These are phyloP conservation scores for Sporothrix globosa DNA, from an alignment of 2,329 filamentous ascomycete genomes.

Conservation along the genomic window DNA sequence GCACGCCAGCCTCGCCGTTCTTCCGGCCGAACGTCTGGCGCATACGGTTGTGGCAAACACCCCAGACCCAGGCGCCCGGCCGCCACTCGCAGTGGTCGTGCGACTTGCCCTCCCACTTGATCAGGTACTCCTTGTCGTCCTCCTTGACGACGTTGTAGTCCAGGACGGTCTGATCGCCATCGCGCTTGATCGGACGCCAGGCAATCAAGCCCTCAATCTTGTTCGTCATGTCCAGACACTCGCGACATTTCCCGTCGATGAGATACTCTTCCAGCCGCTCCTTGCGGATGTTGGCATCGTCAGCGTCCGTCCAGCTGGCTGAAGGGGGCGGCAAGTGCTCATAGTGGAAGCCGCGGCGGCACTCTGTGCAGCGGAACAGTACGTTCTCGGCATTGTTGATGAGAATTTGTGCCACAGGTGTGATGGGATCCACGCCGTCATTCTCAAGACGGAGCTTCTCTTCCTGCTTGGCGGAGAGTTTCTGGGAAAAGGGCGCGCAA, in stretches of 20 bases:
- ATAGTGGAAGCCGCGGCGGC: slow-evolving; percentile 79
- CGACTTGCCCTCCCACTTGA: slow-evolving; percentile 83
- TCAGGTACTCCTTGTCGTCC: slow-evolving; percentile 85
- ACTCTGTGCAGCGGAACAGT: slow-evolving; percentile 79
- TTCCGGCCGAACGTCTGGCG: slow-evolving; percentile 76
- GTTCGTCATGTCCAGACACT: slow-evolving; percentile 64
- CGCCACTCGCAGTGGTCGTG: slow-evolving; percentile 86
- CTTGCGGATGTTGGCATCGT: slow-evolving; percentile 55
- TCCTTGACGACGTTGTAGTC: slow-evolving; percentile 62
- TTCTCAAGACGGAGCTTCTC: slow-evolving; percentile 82
- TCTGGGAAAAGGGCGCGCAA: slow-evolving; percentile 74
- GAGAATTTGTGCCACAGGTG: slow-evolving; percentile 61
- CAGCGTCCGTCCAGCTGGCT: slow-evolving; percentile 43
- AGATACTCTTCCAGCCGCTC: slow-evolving; percentile 74
- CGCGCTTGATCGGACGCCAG: slow-evolving; percentile 68
- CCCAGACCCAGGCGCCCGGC: slow-evolving; percentile 86
- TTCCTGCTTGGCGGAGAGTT: slow-evolving; percentile 76
- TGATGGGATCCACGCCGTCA: slow-evolving; percentile 74
- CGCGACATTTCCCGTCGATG: slow-evolving; percentile 75
- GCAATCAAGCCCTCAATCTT: slow-evolving; percentile 82
- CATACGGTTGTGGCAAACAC: slow-evolving; percentile 65
- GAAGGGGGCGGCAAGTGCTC: slow-evolving; percentile 70
- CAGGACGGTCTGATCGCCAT: slow-evolving; percentile 47
- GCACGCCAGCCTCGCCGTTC: slow-evolving; percentile 59
- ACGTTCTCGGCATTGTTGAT: slow-evolving; percentile 77